Base-by-base conservation (phyloP, 768 basidiomycete species). In the Mycena galopus region DNA sequence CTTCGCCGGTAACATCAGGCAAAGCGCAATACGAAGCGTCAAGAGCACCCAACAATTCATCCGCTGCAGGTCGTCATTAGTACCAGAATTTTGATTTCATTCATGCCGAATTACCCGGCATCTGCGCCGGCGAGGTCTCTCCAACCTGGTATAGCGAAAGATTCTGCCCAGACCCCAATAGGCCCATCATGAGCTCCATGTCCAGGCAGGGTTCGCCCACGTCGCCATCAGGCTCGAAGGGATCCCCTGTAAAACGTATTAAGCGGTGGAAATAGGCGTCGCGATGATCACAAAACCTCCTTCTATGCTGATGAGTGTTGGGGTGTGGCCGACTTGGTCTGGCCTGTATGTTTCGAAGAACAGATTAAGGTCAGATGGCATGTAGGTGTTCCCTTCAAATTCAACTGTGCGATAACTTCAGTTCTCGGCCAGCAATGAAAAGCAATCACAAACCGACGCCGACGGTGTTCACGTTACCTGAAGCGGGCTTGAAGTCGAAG, bases 401-500 rank as follows among this genome's bases (percentile, higher is more conserved):
- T 39, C 39, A 3, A 39, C 39, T 69, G 55, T 42, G 0, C 19
- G 21, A 19, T 21, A 10, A 9, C 2, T 37, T n/a, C n/a, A n/a
- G n/a, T n/a, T n/a, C n/a, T n/a, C n/a, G n/a, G n/a, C n/a, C n/a
- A n/a, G n/a, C n/a, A 21, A 17, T n/a, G 30, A 3, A 16, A 44
- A 62, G 2, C 4, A 21, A 47, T 21, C 42, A 47, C 68, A 44
- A 27, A 16, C 68, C 68, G 30, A 69, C 68, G 32, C 29, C 61
- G 39, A 69, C 60, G 21, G 37, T 44, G 16, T 69, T 69, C 29
- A 56, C 50, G 39, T 33, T n/a, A 3, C 68, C 68, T 27, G 68
- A 62, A 44, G 63, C 68, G 30, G 68, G 68, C 37, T 53, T 69
- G 30, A 69, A 69, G 53, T 69, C 68, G 30, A 69, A 69, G 55